Evolutionary conservation across 176 grass and related monocot genomes (phyloP).

Genomic region (Phoenix roebelenii): DNA sequence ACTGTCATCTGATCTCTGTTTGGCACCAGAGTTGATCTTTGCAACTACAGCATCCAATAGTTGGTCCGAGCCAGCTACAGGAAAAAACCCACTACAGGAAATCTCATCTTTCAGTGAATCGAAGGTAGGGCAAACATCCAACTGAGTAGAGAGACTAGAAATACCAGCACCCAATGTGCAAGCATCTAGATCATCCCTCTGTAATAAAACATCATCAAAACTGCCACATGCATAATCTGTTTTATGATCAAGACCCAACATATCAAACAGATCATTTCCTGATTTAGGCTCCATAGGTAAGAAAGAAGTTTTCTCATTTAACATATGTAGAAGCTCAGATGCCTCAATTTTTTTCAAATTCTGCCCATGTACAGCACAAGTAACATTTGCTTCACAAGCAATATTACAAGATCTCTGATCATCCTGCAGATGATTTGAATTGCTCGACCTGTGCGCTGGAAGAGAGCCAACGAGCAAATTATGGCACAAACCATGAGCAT

Average conservation of each 20-base stretch:
- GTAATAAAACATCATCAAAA: conserved; percentile 33
- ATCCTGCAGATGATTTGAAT: conserved; percentile 16
- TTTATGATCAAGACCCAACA: conserved; percentile 34
- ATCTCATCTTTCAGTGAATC: conserved; percentile 37
- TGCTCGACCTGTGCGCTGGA: conserved; percentile 28
- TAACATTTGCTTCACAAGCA: conserved; percentile 25
- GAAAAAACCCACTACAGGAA: conserved; percentile 38
- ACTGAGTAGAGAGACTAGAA: conserved; percentile 25
- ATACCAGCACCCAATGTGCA: conserved; percentile 33
- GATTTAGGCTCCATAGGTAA: conserved; percentile 29
- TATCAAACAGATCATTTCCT: conserved; percentile 52
- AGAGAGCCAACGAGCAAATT: conserved; percentile 20
- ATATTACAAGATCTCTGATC: conserved; percentile 11
- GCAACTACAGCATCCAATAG: conserved; percentile 73
- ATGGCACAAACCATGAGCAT: conserved; percentile 23
- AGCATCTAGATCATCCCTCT: conserved; percentile 26
- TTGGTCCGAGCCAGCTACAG: conserved; percentile 49
- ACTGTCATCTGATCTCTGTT: conserved; percentile 43
- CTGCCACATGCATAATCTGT: conserved; percentile 32
- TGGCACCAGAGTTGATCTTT: conserved; percentile 43
- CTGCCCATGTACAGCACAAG: conserved; percentile 13
- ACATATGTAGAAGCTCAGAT: conserved; percentile 6
- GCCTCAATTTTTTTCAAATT: conserved; percentile 20
- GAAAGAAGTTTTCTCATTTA: conserved; percentile 17
- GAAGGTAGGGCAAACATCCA: conserved; percentile 25